Conservation (phyloP, 1,284 basidiomycete genomes). For the Cryptococcus wingfieldii region DNA sequence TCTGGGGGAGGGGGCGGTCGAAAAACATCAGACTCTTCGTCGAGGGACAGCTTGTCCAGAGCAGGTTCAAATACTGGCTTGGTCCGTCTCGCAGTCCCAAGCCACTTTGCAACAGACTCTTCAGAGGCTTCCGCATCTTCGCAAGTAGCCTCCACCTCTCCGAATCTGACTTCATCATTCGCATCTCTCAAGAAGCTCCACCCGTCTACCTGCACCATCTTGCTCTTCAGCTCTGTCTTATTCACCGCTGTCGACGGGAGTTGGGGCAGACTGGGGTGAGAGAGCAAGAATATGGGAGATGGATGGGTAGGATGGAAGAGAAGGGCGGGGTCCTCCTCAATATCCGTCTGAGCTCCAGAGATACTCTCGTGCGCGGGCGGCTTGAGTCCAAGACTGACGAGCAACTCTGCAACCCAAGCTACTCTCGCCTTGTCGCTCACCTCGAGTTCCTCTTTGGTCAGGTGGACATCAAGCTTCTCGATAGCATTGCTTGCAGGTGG, state of each 20-base stretch:
- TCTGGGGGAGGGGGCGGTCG: slow-evolving; percentile 52
- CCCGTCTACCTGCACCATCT: slow-evolving; percentile 26
- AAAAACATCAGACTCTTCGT: slow-evolving; percentile 50
- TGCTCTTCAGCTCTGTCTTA: slow-evolving; percentile 18
- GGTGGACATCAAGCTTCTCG: slow-evolving; percentile 25
- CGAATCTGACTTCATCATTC: slow-evolving; percentile 66
- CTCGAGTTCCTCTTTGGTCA: slow-evolving; percentile 29
- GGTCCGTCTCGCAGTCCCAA: slow-evolving; percentile 40
- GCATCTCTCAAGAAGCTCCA: slow-evolving; percentile 54
- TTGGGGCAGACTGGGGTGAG: slow-evolving; percentile 38
- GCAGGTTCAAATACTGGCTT: slow-evolving; percentile 41
- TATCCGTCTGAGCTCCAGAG: slow-evolving; percentile 2
- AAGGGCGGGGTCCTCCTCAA: slow-evolving; percentile 36
- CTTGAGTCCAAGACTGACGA: slow-evolving; percentile 34
- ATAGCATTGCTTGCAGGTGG: slow-evolving; percentile 51
- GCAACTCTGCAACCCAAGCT: slow-evolving; percentile 39
- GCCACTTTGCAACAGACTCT: slow-evolving; percentile 37
- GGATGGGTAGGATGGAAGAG: slow-evolving; percentile 47
- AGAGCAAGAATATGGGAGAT: slow-evolving; percentile 42
- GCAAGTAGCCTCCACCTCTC: slow-evolving; percentile 41
- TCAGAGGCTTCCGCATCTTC: slow-evolving; percentile 7
- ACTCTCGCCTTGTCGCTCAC: slow-evolving; percentile 41
- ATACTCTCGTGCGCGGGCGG: slow-evolving; percentile 18
- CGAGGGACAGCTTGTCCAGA: slow-evolving; percentile 21
- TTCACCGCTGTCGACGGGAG: slow-evolving; percentile 15